These are phyloP conservation scores for Pyrus betulifolia DNA, from an alignment of 306 rosid species.

Conservation along the genomic window DNA sequence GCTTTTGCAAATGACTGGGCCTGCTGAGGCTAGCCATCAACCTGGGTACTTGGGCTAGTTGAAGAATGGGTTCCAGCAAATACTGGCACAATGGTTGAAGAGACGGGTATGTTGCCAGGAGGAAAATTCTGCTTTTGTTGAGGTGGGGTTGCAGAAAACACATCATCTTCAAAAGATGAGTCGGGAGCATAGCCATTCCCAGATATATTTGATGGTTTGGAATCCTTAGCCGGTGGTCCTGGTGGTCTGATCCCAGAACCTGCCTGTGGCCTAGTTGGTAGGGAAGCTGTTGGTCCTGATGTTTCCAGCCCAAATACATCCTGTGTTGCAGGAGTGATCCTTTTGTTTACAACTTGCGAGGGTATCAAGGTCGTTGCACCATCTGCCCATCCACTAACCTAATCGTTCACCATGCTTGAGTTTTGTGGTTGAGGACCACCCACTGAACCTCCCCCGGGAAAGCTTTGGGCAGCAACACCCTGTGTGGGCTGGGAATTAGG, in stretches of 20 bases:
- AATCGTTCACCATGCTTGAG: conserved; percentile 34
- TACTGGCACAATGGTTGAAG: conserved; percentile 43
- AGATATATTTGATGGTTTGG: conserved; percentile 36
- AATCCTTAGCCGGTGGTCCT: conserved; percentile 39
- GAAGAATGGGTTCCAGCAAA: conserved; percentile 46
- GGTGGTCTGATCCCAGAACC: conserved; percentile 36
- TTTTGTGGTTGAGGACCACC: conserved; percentile 33
- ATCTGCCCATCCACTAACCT: conserved; percentile 34
- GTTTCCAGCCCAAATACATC: conserved; percentile 51
- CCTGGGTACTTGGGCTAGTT: conserved; percentile 36
- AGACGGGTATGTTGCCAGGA: conserved; percentile 27
- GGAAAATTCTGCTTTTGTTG: conserved; percentile 47
- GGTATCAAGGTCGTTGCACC: conserved; percentile 33
- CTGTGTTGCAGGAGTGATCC: conserved; percentile 35
- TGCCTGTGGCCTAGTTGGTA: conserved; percentile 43
- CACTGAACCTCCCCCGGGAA: conserved; percentile 27
- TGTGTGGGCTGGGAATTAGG: conserved; percentile 32
- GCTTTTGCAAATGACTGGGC: conserved; percentile 40
- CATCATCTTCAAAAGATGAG: conserved; percentile 66
- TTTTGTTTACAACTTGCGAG: conserved; percentile 37
- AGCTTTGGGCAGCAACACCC: conserved; percentile 37
- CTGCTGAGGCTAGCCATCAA: conserved; percentile 43
- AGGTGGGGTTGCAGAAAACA: conserved; percentile 54
- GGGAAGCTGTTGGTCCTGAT: conserved; percentile 41
- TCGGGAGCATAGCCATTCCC: conserved; percentile 59